Evolutionary conservation across 2,329 filamentous ascomycete species (phyloP), one percentile per base, ranked within the genome.

Genomic region (Cladophialophora carrionii): DNA sequence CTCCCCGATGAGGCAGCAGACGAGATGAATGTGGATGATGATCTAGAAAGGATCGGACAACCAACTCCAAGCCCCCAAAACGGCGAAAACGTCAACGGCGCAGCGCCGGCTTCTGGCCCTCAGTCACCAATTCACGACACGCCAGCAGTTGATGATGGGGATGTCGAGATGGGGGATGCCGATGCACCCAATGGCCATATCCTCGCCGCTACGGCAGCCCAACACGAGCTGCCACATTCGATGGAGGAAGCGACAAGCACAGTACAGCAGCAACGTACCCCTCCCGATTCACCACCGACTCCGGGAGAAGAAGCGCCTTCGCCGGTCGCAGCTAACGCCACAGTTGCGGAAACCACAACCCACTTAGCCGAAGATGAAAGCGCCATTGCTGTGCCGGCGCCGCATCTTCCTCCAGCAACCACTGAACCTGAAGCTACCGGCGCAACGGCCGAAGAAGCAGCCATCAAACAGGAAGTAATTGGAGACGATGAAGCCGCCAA

Each of bases 1-100:
- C 22, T 72, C 22, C 76, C 75, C 22, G 82, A 83, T 3, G 81
- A 81, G 7, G 72, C 74, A 9, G 58, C 49, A 65, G 82, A 84
- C 58, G 79, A 82, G 7, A 74, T 76, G 70, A 77, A 78, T 64
- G 57, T 72, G 34, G 79, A 80, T 67, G 71, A 73, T 17, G 67
- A 67, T n/a, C 48, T 52, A 22, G 57, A 60, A 12, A 43, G 69
- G 20, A 56, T 52, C 22, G 70, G 24, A 14, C 62, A 72, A 58
- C 62, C 72, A 53, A 66, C 54, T 31, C 61, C 57, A 17, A 68
- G 53, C 29, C 63, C 62, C 34, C 43, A 57, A 22, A 57, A 52
- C 29, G 65, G 53, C 57, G 54, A 51, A 49, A 26, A 60, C 14
- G 37, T 57, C 4, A 70, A 67, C 56, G 70, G 57, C 7, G 66